phyloP scores from a whole-genome alignment of 1,139 yeast species.

The Geotrichum candidum region DNA sequence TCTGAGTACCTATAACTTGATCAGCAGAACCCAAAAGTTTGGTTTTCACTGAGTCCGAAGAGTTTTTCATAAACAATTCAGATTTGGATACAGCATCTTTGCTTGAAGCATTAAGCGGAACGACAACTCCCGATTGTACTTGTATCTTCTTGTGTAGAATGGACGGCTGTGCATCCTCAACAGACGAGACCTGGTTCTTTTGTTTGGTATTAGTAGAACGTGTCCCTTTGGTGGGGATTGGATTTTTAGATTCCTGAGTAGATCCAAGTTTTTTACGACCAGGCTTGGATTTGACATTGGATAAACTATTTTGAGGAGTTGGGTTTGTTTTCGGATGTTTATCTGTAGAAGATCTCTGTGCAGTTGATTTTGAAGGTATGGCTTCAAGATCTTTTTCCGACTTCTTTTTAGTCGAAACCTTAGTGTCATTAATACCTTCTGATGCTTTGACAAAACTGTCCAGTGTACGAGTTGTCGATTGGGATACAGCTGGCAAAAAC shows the following conservation, averaged over 20 bases:
- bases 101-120: not conserved
- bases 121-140: not conserved
- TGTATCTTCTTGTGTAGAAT: not conserved
- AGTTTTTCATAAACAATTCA: not conserved
- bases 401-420: not conserved
- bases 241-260: not conserved
- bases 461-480: not conserved
- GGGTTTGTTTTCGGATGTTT: not conserved
- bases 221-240: not conserved
- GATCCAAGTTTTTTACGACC: not conserved
- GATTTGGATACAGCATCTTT: not conserved
- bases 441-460: not conserved
- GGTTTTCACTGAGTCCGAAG: not conserved
- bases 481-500: not conserved
- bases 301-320: not conserved
- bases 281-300: not conserved
- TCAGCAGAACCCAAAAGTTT: not conserved
- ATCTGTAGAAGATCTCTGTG: not conserved
- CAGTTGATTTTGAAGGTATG: not conserved
- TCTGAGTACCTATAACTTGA: not conserved
- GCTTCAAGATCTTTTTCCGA: not conserved
- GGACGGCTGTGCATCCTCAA: not conserved
- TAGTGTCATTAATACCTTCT: not conserved
- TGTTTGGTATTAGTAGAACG: not conserved
- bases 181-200: not conserved